Conservation (phyloP, 1,284 basidiomycete species). For the Trametes versicolor region DNA sequence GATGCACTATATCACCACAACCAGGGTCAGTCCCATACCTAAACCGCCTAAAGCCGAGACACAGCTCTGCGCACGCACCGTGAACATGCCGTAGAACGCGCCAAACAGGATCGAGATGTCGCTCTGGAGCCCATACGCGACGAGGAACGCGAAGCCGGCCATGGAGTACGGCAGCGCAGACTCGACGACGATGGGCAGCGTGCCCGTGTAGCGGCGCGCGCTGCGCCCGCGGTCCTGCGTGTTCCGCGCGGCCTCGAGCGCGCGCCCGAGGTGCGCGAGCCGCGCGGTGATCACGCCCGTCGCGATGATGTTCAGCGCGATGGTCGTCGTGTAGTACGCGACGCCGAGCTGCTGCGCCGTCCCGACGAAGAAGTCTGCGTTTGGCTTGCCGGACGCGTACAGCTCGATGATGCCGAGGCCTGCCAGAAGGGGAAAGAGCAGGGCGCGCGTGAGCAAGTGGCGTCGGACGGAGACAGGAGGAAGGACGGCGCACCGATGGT, state of each 20-base stretch:
- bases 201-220: conserved; percentile 22
- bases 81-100: conserved; percentile 34
- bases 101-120: conserved; percentile 29
- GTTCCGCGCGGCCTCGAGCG: conserved; percentile 13
- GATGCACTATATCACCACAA: conserved; percentile 35
- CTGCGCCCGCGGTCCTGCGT: conserved; percentile 15
- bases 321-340: conserved; percentile 27
- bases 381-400: conserved; percentile 30
- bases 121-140: conserved; percentile 25
- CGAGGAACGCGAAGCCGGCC: conserved; percentile 28
- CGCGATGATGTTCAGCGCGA: conserved; percentile 26
- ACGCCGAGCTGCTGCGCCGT: conserved; percentile 21
- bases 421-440: conserved; percentile 1
- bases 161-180: conserved; percentile 32
- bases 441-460: not conserved
- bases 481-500: conserved; percentile 21
- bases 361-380: conserved; percentile 36
- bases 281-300: conserved; percentile 29
- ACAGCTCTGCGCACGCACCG: conserved; percentile 20
- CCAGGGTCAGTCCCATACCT: not conserved
- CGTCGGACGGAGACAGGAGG: not conserved
- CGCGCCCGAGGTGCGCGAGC: conserved; percentile 20
- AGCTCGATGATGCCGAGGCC: conserved; percentile 33
- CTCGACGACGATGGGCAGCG: conserved; percentile 26
- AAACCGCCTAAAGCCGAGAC: too few relatives aligned